phyloP scores from a whole-genome alignment of 139 green algal species.

The Astrephomene gubernaculifera region DNA sequence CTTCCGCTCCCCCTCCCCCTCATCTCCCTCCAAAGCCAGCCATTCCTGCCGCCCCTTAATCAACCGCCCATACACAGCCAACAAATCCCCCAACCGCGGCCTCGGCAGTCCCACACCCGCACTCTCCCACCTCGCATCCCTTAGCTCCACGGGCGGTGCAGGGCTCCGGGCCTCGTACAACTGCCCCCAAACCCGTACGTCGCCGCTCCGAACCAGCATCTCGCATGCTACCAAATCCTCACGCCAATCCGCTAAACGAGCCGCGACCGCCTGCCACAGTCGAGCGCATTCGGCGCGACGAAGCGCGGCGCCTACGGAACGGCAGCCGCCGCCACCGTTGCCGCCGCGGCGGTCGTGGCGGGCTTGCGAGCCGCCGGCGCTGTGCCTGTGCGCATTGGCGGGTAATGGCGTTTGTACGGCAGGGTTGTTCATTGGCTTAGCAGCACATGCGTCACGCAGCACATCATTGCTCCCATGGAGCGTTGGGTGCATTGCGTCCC shows the following conservation, averaged over 20 bases:
- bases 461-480: too few species aligned
- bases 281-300: slow-evolving; percentile 7
- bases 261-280: slow-evolving; percentile 29
- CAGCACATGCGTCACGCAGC: too few species aligned
- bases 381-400: not conserved
- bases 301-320: slow-evolving; percentile 8
- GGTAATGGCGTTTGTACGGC: too few species aligned
- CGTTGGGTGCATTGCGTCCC: too few species aligned
- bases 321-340: not conserved
- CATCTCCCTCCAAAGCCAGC: not conserved
- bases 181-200: slow-evolving; percentile 1
- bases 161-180: slow-evolving; percentile 23
- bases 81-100: slow-evolving; percentile 19
- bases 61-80: slow-evolving; percentile 8
- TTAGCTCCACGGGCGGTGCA: not conserved
- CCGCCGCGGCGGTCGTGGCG: slow-evolving; percentile 11
- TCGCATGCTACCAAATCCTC: not conserved
- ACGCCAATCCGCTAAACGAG: not conserved
- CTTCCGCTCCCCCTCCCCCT: not conserved
- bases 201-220: slow-evolving; percentile 31
- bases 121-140: slow-evolving; percentile 13
- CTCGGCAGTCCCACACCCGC: slow-evolving; percentile 13
- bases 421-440: not conserved
- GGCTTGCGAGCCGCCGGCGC: slow-evolving; percentile 34
- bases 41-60: not conserved